phyloP scores from a whole-genome alignment of 345 rosid genomes.

The Geranium brycei region DNA sequence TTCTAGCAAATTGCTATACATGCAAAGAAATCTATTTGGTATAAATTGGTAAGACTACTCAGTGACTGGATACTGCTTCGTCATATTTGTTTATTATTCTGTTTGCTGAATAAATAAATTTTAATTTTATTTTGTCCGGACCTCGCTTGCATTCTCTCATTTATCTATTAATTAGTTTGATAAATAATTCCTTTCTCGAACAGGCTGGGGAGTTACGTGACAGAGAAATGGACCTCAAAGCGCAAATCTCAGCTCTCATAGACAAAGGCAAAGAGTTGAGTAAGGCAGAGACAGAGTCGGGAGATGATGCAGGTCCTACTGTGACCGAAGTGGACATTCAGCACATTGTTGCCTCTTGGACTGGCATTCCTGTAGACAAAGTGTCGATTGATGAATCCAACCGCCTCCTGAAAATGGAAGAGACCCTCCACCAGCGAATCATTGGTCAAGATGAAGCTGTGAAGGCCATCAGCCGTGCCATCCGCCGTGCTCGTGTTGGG shows the following conservation, averaged over 20 bases:
- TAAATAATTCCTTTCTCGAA: constrained; percentile 6
- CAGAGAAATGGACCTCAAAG: constrained; percentile 89
- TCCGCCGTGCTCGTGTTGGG: constrained; percentile 96
- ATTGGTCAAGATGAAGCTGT: constrained; percentile 99
- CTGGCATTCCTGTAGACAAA: constrained; percentile 97
- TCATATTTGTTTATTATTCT: too few species aligned
- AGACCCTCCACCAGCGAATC: constrained; percentile 79
- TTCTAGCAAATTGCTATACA: neutral
- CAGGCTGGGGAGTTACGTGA: constrained; percentile 96
- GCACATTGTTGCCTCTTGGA: constrained; percentile 88
- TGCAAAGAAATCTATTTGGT: too few species aligned
- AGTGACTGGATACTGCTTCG: too few species aligned
- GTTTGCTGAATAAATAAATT: too few species aligned
- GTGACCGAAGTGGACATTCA: constrained; percentile 86
- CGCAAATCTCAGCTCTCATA: constrained; percentile 65
- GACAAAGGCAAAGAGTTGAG: constrained; percentile 90
- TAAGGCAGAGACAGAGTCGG: constrained; percentile 86
- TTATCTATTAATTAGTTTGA: constrained; percentile 2
- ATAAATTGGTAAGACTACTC: neutral
- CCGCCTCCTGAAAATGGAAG: constrained; percentile 90
- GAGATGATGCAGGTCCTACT: constrained; percentile 57
- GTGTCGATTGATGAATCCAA: constrained; percentile 93
- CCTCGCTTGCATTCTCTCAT: neutral
- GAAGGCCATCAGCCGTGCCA: constrained; percentile 83
- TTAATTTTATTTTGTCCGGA: too few species aligned